Percentiles rank a stretch among this genome's conserved stretches.
Conservation (phyloP, 805 yeast genomes). For the Sugiyamaella chiloensis region DNA sequence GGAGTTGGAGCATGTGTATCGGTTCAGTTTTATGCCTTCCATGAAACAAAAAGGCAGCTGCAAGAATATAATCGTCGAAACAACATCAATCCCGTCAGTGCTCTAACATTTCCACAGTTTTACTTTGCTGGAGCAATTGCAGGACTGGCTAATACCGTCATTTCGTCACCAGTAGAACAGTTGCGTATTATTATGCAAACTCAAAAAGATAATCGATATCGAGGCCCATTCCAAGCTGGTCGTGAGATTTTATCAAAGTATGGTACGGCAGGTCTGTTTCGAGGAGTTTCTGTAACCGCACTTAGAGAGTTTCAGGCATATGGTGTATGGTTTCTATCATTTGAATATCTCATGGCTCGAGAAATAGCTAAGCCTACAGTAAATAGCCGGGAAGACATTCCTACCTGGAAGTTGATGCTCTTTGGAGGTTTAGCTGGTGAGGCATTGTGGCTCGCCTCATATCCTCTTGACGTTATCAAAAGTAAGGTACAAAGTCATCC, state of each 20-base stretch:
- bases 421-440: slow-evolving; percentile 70
- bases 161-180: slow-evolving; percentile 66
- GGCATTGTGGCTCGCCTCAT: slow-evolving; percentile 64
- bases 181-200: slow-evolving; percentile 60
- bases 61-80: slow-evolving; percentile 30
- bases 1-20: slow-evolving; percentile 72
- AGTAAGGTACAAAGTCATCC: slow-evolving; percentile 56
- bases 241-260: slow-evolving; percentile 39
- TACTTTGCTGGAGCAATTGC: slow-evolving; percentile 64
- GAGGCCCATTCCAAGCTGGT: slow-evolving; percentile 46
- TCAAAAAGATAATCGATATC: slow-evolving; percentile 37
- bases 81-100: slow-evolving; percentile 9
- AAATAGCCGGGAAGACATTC: slow-evolving; percentile 43
- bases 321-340: slow-evolving; percentile 70
- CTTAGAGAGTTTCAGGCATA: slow-evolving; percentile 67
- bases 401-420: slow-evolving; percentile 52
- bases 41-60: slow-evolving; percentile 61
- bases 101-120: slow-evolving; percentile 51
- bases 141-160: slow-evolving; percentile 61
- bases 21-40: slow-evolving; percentile 67
- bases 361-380: slow-evolving; percentile 23
- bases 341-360: slow-evolving; percentile 50
- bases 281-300: slow-evolving; percentile 55
- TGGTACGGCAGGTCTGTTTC: slow-evolving; percentile 50
- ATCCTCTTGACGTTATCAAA: slow-evolving; percentile 65